Base-by-base conservation (phyloP, 257 asterid species). In the Solanum phureja region DNA sequence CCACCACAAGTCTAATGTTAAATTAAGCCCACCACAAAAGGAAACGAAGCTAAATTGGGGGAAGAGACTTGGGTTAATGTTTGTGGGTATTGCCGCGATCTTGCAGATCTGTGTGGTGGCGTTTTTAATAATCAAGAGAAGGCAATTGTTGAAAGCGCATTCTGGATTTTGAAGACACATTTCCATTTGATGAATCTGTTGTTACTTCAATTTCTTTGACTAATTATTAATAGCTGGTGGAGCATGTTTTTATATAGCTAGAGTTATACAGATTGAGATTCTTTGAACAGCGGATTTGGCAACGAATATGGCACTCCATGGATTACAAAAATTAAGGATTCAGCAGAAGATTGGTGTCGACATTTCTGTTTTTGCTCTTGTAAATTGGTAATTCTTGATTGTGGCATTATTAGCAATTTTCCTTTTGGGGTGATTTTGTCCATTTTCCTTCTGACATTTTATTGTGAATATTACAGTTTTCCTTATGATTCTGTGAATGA, bases 321-420 rank as follows among this genome's bases (percentile, higher is more conserved):
- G 87, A 84, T 64, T 84, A 24, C 23, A n/a, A 27, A 66, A 58
- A 60, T 16, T 34, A 31, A 71, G 85, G 85, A 46, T 84, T 35
- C 77, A n/a, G 35, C 79, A 5, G 79, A 86, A 76, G 88, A 88
- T 83, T 71, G 89, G 86, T 88, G 89, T 87, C 90, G 83, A 90
- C 93, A 87, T 91, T 88, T 88, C 88, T 89, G 91, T 66, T 87
- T 86, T 91, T 69, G 88, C 90, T 87, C 90, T 93, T 94, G 98
- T 96, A 93, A 91, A 95, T 94, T 91, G 99, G 97, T 95, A 95
- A 93, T 56, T 89, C 89, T 89, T 90, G 85, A 71, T 89, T 91
- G 84, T 91, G 84, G 24, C 91, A 87, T 88, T 90, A 86, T 88
- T 87, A 90, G 87, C 84, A 44, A 72, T 58, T 88, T 44, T 14